Conservation (phyloP, 331 rosid species). For the Dryas integrifolia region DNA sequence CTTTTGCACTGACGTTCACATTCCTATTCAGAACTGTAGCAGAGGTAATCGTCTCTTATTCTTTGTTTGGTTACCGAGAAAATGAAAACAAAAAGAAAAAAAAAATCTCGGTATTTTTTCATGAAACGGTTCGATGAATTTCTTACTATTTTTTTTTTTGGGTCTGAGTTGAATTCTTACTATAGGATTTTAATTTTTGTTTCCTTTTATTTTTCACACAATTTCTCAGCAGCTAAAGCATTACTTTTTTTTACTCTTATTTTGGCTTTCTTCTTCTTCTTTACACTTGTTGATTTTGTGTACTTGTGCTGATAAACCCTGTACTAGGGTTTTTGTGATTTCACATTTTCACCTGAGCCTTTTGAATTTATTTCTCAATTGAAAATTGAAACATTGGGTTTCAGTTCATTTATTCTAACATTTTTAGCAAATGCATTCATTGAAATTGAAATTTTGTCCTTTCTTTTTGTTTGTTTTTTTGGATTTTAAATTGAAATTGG, state of each 20-base stretch:
- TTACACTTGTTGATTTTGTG: background rate
- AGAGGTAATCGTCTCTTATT: background rate
- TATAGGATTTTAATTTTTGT: background rate
- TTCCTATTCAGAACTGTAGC: background rate
- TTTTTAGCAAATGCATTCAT: background rate
- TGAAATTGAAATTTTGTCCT: background rate
- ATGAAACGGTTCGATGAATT: background rate
- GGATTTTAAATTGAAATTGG: background rate
- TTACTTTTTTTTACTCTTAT: background rate
- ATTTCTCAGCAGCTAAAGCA: background rate
- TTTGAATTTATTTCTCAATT: background rate
- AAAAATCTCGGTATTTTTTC: background rate
- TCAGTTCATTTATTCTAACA: background rate
- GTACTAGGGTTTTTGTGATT: background rate
- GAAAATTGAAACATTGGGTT: background rate
- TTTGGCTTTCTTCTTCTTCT: background rate
- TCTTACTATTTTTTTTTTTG: too few species aligned
- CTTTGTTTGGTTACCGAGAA: constrained; percentile 13
- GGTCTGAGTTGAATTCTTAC: background rate
- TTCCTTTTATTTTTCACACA: background rate
- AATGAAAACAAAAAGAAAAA: background rate
- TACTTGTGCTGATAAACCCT: constrained; percentile 19
- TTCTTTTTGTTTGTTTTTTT: background rate
- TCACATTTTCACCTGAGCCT: background rate
- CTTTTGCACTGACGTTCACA: background rate